These are phyloP conservation scores for Penicillium sp. DNA, from an alignment of 2,329 filamentous ascomycete genomes.

Conservation along the genomic window DNA sequence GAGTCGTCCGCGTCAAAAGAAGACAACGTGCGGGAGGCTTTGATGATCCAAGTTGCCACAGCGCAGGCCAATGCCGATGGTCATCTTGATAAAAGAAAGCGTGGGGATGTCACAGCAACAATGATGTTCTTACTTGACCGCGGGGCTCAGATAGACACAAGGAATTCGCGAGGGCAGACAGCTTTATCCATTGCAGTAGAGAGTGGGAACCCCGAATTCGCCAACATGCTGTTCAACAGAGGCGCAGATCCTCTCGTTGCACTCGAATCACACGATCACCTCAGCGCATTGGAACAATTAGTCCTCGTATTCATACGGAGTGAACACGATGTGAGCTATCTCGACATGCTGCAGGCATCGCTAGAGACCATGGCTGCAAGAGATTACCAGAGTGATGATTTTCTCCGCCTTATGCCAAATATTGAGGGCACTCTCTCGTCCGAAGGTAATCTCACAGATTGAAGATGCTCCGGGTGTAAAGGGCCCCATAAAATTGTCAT, in stretches of 20 bases:
- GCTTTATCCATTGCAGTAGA: slow-evolving; percentile 2
- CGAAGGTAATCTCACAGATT: neutral
- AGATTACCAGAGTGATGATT: slow-evolving; percentile 3
- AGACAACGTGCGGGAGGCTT: neutral
- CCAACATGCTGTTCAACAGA: neutral
- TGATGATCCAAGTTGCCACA: slow-evolving; percentile 1
- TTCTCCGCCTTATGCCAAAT: slow-evolving; percentile 1
- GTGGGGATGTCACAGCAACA: neutral
- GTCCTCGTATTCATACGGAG: neutral
- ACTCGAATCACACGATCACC: neutral
- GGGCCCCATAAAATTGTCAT: neutral
- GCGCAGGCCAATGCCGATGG: neutral
- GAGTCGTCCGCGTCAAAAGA: neutral
- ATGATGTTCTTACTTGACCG: neutral
- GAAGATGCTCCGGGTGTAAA: neutral
- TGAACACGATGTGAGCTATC: slow-evolving; percentile 1
- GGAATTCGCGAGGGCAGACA: neutral
- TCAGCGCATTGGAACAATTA: neutral
- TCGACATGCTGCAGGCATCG: slow-evolving; percentile 2
- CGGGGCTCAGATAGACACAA: neutral
- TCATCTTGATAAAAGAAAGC: neutral
- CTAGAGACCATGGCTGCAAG: slow-evolving; percentile 1
- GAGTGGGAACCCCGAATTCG: neutral
- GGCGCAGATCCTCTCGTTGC: slow-evolving; percentile 1
- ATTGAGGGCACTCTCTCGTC: slow-evolving; percentile 3